phyloP scores from a whole-genome alignment of 2,329 filamentous ascomycete genomes.

The Chaetomium sp. region DNA sequence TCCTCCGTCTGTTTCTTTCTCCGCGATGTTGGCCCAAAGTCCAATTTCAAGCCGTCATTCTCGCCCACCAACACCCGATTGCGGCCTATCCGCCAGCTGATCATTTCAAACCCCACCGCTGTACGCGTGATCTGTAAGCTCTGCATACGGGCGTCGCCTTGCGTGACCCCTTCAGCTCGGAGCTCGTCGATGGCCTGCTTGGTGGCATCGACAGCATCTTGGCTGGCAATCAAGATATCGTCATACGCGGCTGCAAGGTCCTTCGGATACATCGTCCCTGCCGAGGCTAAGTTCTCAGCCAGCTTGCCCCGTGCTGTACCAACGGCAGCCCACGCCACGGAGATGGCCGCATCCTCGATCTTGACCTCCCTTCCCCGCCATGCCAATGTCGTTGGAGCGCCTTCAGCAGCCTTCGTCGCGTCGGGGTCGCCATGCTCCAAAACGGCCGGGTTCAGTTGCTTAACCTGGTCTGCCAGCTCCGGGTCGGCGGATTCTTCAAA shows the following conservation, averaged over 20 bases:
- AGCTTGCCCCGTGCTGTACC: constrained; percentile 46
- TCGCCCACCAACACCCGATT: constrained; percentile 84
- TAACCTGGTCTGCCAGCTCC: constrained; percentile 58
- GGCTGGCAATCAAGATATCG: constrained; percentile 78
- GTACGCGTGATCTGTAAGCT: constrained; percentile 87
- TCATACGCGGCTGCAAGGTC: constrained; percentile 86
- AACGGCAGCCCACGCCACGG: constrained; percentile 71
- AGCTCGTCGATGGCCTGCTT: constrained; percentile 91
- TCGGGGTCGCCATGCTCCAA: constrained; percentile 51
- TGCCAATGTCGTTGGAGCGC: constrained; percentile 63
- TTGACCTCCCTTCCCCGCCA: constrained; percentile 84
- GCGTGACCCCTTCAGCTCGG: constrained; percentile 71
- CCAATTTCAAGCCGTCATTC: constrained; percentile 64
- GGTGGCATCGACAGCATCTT: constrained; percentile 89
- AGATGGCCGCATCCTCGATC: constrained; percentile 89
- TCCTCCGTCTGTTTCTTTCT: constrained; percentile 41
- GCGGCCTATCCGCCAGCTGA: constrained; percentile 90
- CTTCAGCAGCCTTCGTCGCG: constrained; percentile 41
- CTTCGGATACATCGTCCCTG: constrained; percentile 42
- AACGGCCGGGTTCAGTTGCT: constrained; percentile 61
- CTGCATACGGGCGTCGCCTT: constrained; percentile 83
- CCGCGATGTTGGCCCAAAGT: constrained; percentile 39
- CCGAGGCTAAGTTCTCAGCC: constrained; percentile 40
- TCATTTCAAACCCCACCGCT: constrained; percentile 87
- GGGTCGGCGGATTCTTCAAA: constrained; percentile 63